Conservation (phyloP, 139 green algal species). For the Ulvella scutata region DNA sequence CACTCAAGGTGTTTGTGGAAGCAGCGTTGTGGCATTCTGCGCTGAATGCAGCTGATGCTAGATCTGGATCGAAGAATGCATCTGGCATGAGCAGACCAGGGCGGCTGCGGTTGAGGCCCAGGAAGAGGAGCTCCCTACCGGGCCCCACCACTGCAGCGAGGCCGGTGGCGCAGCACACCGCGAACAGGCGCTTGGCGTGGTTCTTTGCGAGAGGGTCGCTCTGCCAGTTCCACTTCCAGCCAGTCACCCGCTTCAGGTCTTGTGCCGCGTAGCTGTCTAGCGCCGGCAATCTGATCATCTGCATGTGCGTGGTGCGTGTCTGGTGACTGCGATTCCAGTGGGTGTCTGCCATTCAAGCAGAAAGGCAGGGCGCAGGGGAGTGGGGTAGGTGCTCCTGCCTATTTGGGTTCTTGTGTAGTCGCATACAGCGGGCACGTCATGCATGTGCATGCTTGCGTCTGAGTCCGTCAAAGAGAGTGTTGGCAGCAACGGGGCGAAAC, state of each 20-base stretch:
- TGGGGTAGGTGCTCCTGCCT: too few relatives aligned
- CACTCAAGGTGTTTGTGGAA: too few relatives aligned
- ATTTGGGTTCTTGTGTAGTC: too few relatives aligned
- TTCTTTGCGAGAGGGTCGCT: not conserved
- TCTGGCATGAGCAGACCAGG: not conserved
- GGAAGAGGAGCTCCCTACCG: not conserved
- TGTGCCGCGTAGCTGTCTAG: not conserved
- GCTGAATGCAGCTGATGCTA: not conserved
- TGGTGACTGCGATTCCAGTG: too few relatives aligned
- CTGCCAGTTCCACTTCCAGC: slow-evolving; percentile 2
- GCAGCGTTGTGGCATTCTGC: too few relatives aligned
- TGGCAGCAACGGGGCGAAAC: too few relatives aligned
- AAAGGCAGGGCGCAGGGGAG: too few relatives aligned
- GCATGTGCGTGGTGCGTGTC: not conserved
- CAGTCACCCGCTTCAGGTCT: not conserved
- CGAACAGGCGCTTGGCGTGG: not conserved
- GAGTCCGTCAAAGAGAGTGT: too few relatives aligned
- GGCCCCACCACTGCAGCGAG: not conserved
- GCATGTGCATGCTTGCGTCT: too few relatives aligned
- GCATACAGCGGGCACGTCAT: too few relatives aligned
- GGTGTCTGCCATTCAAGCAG: too few relatives aligned
- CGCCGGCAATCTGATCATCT: not conserved
- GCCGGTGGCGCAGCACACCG: not conserved
- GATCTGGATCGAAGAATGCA: not conserved
- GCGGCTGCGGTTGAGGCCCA: not conserved